Evolutionary conservation across 352 stramenopile genomes (phyloP).

Genomic region (Globisporangium spiculum): DNA sequence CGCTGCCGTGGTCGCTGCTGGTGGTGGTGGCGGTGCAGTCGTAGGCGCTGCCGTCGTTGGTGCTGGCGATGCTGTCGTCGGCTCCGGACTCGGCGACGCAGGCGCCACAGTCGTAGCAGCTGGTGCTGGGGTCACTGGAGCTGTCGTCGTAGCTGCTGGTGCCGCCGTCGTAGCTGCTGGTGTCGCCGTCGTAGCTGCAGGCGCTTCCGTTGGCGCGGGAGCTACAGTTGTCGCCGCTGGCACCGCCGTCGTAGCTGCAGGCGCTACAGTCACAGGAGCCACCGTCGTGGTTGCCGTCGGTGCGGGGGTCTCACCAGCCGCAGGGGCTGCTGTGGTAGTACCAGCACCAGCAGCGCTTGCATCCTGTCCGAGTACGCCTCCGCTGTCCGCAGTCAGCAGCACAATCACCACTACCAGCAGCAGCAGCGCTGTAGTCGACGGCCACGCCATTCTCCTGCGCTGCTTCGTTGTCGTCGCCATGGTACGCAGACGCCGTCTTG

Average conservation of each 20-base stretch:
- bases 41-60: constrained; percentile 4
- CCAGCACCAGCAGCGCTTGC: neutral
- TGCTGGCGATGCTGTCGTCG: constrained; percentile 5
- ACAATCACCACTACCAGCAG: neutral
- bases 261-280: neutral
- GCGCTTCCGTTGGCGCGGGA: constrained; percentile 4
- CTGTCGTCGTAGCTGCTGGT: neutral
- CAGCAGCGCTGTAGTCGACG: neutral
- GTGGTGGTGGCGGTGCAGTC: neutral
- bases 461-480: neutral
- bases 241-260: neutral
- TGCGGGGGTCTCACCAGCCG: neutral
- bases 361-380: neutral
- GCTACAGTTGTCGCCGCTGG: constrained; percentile 9
- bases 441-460: neutral
- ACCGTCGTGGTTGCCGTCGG: neutral
- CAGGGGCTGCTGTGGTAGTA: neutral
- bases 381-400: neutral
- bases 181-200: neutral
- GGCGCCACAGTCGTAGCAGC: constrained; percentile 4
- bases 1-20: neutral
- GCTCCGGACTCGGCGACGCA: neutral
- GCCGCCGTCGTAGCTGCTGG: no score
- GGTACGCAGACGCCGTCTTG: neutral
- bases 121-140: neutral